Percentiles rank a stretch among this genome's conserved stretches.
phyloP scores from a whole-genome alignment of 805 yeast genomes.

The Metschnikowia matae region DNA sequence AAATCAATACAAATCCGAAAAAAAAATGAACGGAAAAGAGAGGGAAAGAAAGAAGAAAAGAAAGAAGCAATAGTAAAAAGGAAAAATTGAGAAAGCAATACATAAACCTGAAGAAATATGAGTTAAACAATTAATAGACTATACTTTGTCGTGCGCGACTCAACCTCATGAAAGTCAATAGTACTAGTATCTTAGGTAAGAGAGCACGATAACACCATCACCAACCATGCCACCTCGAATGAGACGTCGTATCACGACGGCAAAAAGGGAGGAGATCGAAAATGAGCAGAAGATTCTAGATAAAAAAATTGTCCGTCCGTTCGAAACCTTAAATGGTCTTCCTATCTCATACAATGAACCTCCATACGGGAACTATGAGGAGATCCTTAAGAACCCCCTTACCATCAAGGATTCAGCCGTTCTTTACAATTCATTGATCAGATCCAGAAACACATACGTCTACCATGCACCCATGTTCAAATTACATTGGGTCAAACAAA shows the following conservation, averaged over 20 bases:
- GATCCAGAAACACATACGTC: constrained; percentile 56
- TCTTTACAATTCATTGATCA: constrained; percentile 63
- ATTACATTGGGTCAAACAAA: constrained; percentile 75
- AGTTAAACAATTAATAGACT: no score
- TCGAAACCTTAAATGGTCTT: constrained; percentile 57
- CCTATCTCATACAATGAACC: constrained; percentile 69
- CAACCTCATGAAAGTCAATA: background rate
- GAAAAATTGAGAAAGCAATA: no score
- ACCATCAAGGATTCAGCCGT: constrained; percentile 71
- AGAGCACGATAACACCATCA: background rate
- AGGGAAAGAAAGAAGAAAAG: no score
- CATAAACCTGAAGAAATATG: no score
- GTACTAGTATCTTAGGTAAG: background rate
- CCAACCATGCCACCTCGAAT: constrained; percentile 38
- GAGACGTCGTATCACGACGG: constrained; percentile 42
- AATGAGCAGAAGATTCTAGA: constrained; percentile 37
- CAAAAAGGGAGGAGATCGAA: constrained; percentile 40
- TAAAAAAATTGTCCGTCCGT: constrained; percentile 50
- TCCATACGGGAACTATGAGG: constrained; percentile 48
- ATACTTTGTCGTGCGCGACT: background rate
- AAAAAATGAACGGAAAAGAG: no score
- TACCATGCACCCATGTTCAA: constrained; percentile 70
- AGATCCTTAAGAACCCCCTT: constrained; percentile 58
- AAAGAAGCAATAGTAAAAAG: no score
- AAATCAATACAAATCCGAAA: background rate